Evolutionary conservation across 2,329 filamentous ascomycete genomes (phyloP), one percentile per base, ranked within the genome.

Genomic region (Fusarium sp.): DNA sequence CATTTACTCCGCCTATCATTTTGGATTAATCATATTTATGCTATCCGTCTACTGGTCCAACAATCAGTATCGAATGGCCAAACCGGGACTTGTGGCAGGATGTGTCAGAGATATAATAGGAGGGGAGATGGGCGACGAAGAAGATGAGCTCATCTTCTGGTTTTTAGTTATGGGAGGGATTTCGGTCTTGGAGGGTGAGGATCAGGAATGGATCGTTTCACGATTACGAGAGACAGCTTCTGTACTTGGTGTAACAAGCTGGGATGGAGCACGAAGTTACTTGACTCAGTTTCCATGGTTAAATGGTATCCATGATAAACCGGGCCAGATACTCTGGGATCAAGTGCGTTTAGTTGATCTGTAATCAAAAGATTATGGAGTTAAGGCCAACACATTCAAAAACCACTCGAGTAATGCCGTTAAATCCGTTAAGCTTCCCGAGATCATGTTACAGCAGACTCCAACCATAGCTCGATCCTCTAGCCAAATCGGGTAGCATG

Each of bases 1-100:
- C 17, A 8, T 7, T 7, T 42, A 58, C 1, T 58, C 58, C 1
- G 6, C 15, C 0, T 22, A 36, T 1, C 50, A 63, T 0, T 24
- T 63, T 0, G 60, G 49, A n/a, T 4, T 58, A 3, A 17, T 20
- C 2, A n/a, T 63, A 2, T 63, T 58, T 10, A 43, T 63, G 20
- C 28, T 58, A 26, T 44, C 58, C 2, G 3, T 63, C 0, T 49
- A 57, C 10, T 63, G 60, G 22, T 36, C 63, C 4, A 57, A 58
- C 1, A 46, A n/a, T 15, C 60, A 63, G 10, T 8, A 14, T 5
- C 31, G 49, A 0, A 24, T 63, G 1, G 26, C 50, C 4, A 20
- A 31, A 2, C 43, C 5, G 2, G 58, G 60, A 2, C 3, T 63
- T 2, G 18, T 58, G 7, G 28, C 39, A 6, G 1, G 8, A 6